Percentiles rank a stretch among this genome's conserved stretches.
Conservation (phyloP, 768 basidiomycete genomes). For the Coprinopsis marcescibilis region DNA sequence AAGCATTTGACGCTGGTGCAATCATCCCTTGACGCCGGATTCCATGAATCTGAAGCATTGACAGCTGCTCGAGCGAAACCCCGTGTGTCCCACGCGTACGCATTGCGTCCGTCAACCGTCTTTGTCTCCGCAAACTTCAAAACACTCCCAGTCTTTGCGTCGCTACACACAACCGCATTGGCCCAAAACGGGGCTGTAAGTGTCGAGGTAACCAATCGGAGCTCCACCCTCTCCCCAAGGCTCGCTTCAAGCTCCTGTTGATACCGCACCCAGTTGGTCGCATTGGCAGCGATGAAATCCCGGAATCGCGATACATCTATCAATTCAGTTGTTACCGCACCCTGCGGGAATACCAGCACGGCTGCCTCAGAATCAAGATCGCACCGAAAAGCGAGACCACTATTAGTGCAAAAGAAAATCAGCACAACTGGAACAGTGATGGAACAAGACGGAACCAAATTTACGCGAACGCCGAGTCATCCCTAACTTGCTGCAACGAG, state of each 20-base stretch:
- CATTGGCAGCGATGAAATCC: constrained; percentile 6
- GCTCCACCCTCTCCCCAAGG: neutral
- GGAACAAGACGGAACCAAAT: neutral
- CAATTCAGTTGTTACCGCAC: constrained; percentile 4
- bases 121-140: constrained; percentile 3
- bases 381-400: constrained; percentile 1
- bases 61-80: constrained; percentile 1
- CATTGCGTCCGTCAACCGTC: neutral
- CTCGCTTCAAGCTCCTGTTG: neutral
- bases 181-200: constrained; percentile 7
- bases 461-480: constrained; percentile 2
- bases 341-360: constrained; percentile 4
- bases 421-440: constrained; percentile 3
- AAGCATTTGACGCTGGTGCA: neutral
- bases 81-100: constrained; percentile 2
- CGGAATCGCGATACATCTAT: constrained; percentile 5
- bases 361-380: constrained; percentile 2
- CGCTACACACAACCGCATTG: constrained; percentile 1
- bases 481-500: neutral
- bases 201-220: constrained; percentile 6
- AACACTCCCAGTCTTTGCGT: neutral
- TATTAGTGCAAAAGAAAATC: neutral
- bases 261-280: constrained; percentile 3
- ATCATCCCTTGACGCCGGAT: constrained; percentile 2
- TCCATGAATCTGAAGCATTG: constrained; percentile 4